Base-by-base conservation (phyloP, 2,329 filamentous ascomycete genomes). In the Diaporthe vaccinii region DNA sequence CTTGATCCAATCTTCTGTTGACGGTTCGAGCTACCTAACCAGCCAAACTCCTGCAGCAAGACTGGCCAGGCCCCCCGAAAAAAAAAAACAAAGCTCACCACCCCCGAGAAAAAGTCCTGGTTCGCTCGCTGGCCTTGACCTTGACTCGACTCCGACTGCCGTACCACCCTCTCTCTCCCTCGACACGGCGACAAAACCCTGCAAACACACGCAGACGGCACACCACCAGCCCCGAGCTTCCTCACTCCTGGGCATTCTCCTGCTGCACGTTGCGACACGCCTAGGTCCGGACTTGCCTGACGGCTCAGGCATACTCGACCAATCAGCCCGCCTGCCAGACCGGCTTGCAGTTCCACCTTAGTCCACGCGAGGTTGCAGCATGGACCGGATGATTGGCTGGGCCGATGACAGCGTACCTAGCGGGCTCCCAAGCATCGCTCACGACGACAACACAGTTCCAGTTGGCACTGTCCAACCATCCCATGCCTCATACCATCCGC, bases 381-480 rank as follows among this genome's bases (percentile, higher is more conserved):
- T 76, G 75, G 75, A 76, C 57, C 75, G 75, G 55, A 75, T 76
- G 72, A 73, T 75, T 74, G 75, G 73, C 69, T 76, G 75, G 75
- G 62, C 62, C 55, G 75, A 76, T 71, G 75, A 76, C 57, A 75
- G 68, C 62, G 74, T 76, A 55, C 68, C 71, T 65, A 73, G 71
- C 71, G 71, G 71, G 34, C 71, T 72, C 41, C 70, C 75, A 57
- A 76, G 70, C 73, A 76, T 76, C 61, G 36, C 74, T 74, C 74
- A 76, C 72, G 74, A 76, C 74, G 75, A 76, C 69, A 71, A 76
- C 74, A 76, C 74, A 76, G 74, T 76, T 73, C 72, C 74, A 76
- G 74, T 76, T 76, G 74, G 74, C 74, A 76, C 74, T 76, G 74
- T 76, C 71, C 74, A 74, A 65, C 55, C 74, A 62, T 62, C 74